These are phyloP conservation scores for Stachybotrys elegans DNA, from an alignment of 2,329 filamentous ascomycete genomes.

Conservation along the genomic window DNA sequence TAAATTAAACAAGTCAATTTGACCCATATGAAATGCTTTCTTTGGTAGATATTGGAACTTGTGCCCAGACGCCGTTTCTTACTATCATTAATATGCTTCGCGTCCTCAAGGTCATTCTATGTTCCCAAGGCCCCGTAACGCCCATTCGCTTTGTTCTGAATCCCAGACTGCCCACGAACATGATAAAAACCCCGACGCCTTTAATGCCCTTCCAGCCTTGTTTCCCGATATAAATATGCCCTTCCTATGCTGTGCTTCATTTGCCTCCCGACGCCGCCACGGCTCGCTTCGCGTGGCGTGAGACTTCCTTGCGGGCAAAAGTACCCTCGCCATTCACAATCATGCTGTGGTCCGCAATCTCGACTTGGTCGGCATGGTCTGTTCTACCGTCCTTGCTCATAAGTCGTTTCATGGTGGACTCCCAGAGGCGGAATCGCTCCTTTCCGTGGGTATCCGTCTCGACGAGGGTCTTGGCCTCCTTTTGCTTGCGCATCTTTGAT, in stretches of 20 bases:
- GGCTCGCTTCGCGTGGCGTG: conserved; percentile 39
- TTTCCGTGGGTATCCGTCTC: conserved; percentile 47
- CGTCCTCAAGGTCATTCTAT: too few relatives aligned
- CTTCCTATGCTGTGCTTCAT: conserved; percentile 3
- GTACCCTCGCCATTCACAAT: conserved; percentile 55
- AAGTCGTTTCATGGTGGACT: conserved; percentile 54
- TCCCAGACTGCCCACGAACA: too few relatives aligned
- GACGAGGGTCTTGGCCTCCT: conserved; percentile 54
- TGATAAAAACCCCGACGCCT: too few relatives aligned
- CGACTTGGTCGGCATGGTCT: conserved; percentile 32
- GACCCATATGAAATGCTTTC: too few relatives aligned
- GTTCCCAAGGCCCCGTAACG: too few relatives aligned
- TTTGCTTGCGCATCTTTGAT: conserved; percentile 60
- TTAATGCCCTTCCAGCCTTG: too few relatives aligned
- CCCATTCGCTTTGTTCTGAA: too few relatives aligned
- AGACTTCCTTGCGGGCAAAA: conserved; percentile 49
- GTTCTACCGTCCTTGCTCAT: conserved; percentile 29
- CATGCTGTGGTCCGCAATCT: conserved; percentile 59
- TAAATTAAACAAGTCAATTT: too few relatives aligned
- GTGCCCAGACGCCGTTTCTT: too few relatives aligned
- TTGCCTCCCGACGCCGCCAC: conserved; percentile 18
- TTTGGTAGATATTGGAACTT: too few relatives aligned
- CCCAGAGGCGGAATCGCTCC: conserved; percentile 56
- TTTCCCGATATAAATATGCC: too few relatives aligned
- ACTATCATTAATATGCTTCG: too few relatives aligned